Conservation (phyloP, 2,329 filamentous ascomycete genomes). For the Alternaria gaisen region DNA sequence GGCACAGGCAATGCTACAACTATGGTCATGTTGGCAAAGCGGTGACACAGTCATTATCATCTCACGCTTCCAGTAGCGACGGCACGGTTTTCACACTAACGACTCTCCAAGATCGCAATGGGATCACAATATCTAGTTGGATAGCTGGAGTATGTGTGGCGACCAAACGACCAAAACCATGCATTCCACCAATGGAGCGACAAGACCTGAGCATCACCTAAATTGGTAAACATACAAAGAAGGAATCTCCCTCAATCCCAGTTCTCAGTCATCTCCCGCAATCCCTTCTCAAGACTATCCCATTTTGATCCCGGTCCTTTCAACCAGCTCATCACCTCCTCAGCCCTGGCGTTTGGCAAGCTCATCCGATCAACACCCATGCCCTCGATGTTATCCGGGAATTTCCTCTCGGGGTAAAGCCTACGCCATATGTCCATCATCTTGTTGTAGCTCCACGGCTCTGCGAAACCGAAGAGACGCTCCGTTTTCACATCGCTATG, state of each 20-base stretch:
- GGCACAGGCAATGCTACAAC: not conserved
- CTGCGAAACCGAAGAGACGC: conserved; percentile 64
- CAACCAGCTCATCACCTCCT: conserved; percentile 39
- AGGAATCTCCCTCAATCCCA: conserved; percentile 3
- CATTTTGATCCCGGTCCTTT: conserved; percentile 41
- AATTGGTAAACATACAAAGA: not conserved
- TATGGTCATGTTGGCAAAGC: not conserved
- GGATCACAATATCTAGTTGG: no score
- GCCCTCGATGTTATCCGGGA: conserved; percentile 36
- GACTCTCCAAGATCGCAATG: no score
- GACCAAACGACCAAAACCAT: no score
- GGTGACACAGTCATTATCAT: not conserved
- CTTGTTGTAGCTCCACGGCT: conserved; percentile 58
- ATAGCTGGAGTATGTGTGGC: no score
- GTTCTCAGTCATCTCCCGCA: conserved; percentile 26
- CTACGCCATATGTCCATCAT: conserved; percentile 52
- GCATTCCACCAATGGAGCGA: no score
- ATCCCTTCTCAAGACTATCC: conserved; percentile 35
- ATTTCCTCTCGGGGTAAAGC: conserved; percentile 51
- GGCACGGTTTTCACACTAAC: no score
- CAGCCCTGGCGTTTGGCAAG: conserved; percentile 33
- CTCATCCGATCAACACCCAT: conserved; percentile 27
- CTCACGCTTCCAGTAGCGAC: no score
- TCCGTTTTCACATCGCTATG: conserved; percentile 57
- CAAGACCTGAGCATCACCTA: not conserved